phyloP scores from a whole-genome alignment of 202 grass and related monocot species.

The Brachypodium distachyon region DNA sequence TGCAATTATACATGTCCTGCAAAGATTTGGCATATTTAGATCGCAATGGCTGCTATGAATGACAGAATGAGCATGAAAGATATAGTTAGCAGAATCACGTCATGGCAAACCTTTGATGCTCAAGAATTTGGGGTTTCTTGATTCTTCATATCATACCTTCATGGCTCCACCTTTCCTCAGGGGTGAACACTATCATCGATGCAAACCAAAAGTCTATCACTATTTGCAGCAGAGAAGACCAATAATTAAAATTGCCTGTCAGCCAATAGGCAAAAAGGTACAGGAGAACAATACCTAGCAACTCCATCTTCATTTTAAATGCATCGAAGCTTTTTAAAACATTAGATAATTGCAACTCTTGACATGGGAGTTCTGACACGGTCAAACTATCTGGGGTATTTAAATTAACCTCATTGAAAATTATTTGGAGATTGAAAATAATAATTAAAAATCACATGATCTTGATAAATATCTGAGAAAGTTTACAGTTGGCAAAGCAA shows the following conservation, averaged over 20 bases:
- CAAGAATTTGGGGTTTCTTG: background rate
- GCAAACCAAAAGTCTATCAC: background rate
- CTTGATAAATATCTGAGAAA: background rate
- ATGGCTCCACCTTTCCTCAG: background rate
- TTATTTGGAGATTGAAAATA: background rate
- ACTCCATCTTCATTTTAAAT: background rate
- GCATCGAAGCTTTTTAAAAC: background rate
- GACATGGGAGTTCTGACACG: background rate
- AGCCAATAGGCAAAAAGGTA: background rate
- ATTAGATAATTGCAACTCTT: background rate
- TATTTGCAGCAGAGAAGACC: background rate
- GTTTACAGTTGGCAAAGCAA: constrained; percentile 5
- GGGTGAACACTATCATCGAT: background rate
- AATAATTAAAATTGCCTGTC: background rate
- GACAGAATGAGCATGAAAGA: background rate
- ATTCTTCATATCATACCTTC: background rate
- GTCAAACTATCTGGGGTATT: background rate
- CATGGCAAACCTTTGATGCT: background rate
- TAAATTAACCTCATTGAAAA: background rate
- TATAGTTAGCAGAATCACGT: background rate
- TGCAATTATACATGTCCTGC: background rate
- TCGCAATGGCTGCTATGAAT: background rate
- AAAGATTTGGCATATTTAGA: background rate
- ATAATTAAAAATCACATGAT: background rate
- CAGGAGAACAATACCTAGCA: background rate